Percentiles rank a stretch among this genome's conserved stretches.
These are phyloP conservation scores for Hypomontagnella submonticulosa DNA, from an alignment of 495 filamentous ascomycete species.

Conservation along the genomic window DNA sequence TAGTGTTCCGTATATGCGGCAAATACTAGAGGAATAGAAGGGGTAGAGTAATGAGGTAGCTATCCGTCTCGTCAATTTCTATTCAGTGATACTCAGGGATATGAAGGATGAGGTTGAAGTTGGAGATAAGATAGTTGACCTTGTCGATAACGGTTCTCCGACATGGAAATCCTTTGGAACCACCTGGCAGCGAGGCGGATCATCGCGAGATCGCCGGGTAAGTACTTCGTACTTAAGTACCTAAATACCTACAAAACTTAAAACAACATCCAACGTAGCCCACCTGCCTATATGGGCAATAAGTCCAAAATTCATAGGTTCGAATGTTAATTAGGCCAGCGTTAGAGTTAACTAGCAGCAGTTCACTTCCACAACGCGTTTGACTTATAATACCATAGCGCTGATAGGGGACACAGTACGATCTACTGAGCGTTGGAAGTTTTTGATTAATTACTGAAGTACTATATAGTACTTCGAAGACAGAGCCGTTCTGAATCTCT, in stretches of 20 bases:
- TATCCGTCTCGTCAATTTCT: too few relatives aligned
- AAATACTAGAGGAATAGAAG: not conserved
- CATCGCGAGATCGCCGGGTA: slow-evolving; percentile 7
- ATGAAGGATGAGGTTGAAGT: not conserved
- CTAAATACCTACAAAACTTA: too few relatives aligned
- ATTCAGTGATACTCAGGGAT: not conserved
- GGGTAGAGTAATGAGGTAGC: not conserved
- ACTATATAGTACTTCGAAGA: too few relatives aligned
- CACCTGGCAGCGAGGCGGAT: not conserved
- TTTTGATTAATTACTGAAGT: too few relatives aligned
- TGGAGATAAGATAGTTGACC: not conserved
- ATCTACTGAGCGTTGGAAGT: too few relatives aligned
- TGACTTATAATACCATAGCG: too few relatives aligned
- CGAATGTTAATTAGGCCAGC: too few relatives aligned
- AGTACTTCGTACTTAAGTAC: not conserved
- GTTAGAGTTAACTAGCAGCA: too few relatives aligned
- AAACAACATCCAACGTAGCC: not conserved
- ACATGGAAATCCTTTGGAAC: too few relatives aligned
- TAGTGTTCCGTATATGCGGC: not conserved
- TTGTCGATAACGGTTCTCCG: not conserved
- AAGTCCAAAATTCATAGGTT: not conserved
- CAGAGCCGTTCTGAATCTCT: too few relatives aligned
- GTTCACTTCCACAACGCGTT: too few relatives aligned
- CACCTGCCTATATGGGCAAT: slow-evolving; percentile 7
- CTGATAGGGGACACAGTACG: too few relatives aligned